Evolutionary conservation across 345 rosid genomes (phyloP).

Genomic region (Hypericum perforatum): DNA sequence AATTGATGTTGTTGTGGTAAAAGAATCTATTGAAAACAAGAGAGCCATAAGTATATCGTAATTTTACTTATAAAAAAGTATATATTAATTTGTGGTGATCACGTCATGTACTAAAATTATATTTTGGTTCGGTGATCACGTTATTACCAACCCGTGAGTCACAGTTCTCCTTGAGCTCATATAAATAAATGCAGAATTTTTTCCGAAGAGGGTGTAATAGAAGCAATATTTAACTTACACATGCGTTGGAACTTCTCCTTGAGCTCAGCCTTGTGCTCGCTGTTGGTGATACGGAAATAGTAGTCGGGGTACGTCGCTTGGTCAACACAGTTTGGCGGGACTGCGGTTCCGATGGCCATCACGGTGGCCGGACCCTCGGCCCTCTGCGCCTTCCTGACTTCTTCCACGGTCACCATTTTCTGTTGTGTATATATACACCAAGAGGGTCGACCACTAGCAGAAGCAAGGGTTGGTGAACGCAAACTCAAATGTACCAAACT

Average conservation of each 20-base stretch:
- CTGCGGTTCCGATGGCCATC: constrained; percentile 1
- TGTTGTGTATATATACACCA: not conserved
- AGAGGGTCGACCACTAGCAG: too few relatives aligned
- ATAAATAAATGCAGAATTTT: not conserved
- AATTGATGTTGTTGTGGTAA: too few relatives aligned
- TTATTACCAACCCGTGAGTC: too few relatives aligned
- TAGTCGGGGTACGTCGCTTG: constrained; percentile 2
- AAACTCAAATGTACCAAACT: too few relatives aligned
- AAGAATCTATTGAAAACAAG: not conserved
- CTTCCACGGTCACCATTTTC: constrained; percentile 1
- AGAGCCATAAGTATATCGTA: too few relatives aligned
- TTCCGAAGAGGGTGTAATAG: not conserved
- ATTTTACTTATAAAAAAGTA: too few relatives aligned
- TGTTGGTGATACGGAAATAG: constrained; percentile 4
- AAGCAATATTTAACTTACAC: not conserved
- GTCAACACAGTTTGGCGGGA: constrained; percentile 1
- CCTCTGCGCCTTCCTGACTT: not conserved
- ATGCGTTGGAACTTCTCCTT: constrained; percentile 2
- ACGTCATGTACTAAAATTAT: not conserved
- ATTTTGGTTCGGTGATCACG: too few relatives aligned
- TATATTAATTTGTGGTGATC: too few relatives aligned
- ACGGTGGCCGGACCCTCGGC: constrained; percentile 5
- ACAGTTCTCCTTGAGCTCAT: too few relatives aligned
- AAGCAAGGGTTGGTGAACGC: too few relatives aligned
- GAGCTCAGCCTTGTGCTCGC: constrained; percentile 4